Evolutionary conservation across 345 rosid species (phyloP), one percentile per base, ranked within the genome.

Genomic region (Lepidium sativum): DNA sequence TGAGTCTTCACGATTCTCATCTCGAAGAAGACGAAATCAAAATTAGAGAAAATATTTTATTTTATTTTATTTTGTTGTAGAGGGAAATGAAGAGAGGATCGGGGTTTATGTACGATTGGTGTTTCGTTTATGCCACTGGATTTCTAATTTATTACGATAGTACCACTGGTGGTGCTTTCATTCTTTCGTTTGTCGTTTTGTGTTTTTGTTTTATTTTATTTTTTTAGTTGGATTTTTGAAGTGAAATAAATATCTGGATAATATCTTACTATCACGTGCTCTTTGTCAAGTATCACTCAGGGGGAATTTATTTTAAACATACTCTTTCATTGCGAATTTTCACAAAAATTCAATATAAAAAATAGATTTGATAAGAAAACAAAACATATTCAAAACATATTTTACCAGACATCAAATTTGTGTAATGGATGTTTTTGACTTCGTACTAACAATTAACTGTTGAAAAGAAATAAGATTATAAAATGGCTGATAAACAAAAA

Each of bases 51-150:
- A n/a, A 23, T 23, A 23, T 23, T 2, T 23, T 23, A 23, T 65
- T 3, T 2, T 2, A 23, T 21, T 12, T 63, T 43, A 34, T n/a
- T 17, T 7, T 35, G 11, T 37, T 63, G 50, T 9, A 11, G n/a
- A 2, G 32, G 2, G 51, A 27, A 17, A 42, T 16, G 25, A 31
- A 11, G 61, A 56, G 61, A 52, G 20, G 38, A 15, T 41, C 58
- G 66, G 60, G 79, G 76, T 71, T 55, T 71, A 84, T 79, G 88
- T 82, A 86, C 56, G 39, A 60, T 23, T 16, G 47, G 12, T 7
- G 16, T 35, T 54, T 77, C 5, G 29, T 13, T 10, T 14, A 6
- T 73, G 49, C 75, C 82, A 84, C 72, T 65, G 54, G 4, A 52
- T 6, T 49, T 78, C 1, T 1, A 0, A 0, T 0, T 70, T 76